Evolutionary conservation across 2,329 filamentous ascomycete genomes (phyloP), one percentile per base, ranked within the genome.

Genomic region (Botryosphaeria dothidea): DNA sequence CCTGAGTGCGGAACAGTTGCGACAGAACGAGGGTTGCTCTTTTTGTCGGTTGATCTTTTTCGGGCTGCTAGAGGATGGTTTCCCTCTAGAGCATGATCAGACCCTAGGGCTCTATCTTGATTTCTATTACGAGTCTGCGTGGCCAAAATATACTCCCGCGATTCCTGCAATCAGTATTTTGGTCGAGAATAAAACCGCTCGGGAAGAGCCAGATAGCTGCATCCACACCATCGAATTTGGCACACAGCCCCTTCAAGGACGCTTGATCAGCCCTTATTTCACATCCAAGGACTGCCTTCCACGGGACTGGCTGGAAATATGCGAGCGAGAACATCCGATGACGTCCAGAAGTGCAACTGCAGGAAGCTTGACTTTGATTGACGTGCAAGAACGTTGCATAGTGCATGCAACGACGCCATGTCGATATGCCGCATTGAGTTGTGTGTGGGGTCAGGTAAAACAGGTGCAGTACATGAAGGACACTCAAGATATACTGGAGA

Each of bases 381-480:
- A 4, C 38, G 38, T 3, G 2, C 11, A 41, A 4, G 2, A 41
- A n/a, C 9, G 17, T 41, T 46, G 13, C 19, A 17, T 46, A 6
- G 19, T 23, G 13, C 43, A 23, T 6, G 43, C 13, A n/a, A 8
- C n/a, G 8, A 6, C 43, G 7, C 19, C 2, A 13, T 54, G 49
- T 27, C 25, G 11, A 13, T 69, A 69, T 41, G 45, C 68, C 19
- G 65, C 67, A 21, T 43, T 69, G 17, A 62, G 54, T 19, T 69
- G 68, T 23, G 64, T 66, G 1, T 69, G 68, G 68, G 67, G 67
- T 17, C 17, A 11, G 9, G 38, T 43, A 5, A 19, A 8, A 34
- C 38, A 43, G 2, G 17, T 15, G 17, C 13, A 15, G 38, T 43
- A 15, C n/a, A 17, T 43, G 5, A 43, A 5, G 38, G 9, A 5